Percentiles rank a stretch among this genome's conserved stretches.
phyloP scores from a whole-genome alignment of 306 rosid genomes.

The Fragaria ananassa region DNA sequence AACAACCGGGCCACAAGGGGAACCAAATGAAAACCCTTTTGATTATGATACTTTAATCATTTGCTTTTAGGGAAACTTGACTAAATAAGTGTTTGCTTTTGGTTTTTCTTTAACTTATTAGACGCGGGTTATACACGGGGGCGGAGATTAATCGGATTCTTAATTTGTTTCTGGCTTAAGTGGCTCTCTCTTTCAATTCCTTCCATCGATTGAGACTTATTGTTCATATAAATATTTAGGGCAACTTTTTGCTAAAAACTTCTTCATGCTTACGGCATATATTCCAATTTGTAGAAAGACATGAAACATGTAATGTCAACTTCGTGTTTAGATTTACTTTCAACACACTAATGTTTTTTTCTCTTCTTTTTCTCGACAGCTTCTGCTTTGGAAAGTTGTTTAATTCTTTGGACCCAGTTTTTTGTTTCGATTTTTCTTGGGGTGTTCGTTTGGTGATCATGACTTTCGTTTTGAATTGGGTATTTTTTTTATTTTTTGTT shows the following conservation, averaged over 20 bases:
- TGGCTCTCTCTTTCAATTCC: background rate
- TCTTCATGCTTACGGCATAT: slow-evolving; percentile 2
- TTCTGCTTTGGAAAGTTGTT: background rate
- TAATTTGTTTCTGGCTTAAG: background rate
- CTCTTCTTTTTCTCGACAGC: background rate
- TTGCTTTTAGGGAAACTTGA: background rate
- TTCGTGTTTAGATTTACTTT: background rate
- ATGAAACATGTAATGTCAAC: background rate
- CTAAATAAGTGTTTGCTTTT: background rate
- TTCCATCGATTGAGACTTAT: background rate
- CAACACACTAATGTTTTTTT: background rate
- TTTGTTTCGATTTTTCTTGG: background rate
- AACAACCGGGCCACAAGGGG: background rate
- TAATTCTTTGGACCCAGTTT: background rate
- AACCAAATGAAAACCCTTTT: background rate
- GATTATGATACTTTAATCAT: background rate
- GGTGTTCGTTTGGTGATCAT: background rate
- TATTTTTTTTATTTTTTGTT: background rate
- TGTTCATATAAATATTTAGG: background rate
- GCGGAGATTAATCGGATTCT: background rate
- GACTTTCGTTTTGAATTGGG: slow-evolving; percentile 5
- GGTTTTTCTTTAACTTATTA: background rate
- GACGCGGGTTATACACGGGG: background rate
- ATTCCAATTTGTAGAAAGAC: background rate
- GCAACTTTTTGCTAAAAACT: background rate